phyloP scores from a whole-genome alignment of 2,329 filamentous ascomycete genomes.

The Lecanicillium sp. region DNA sequence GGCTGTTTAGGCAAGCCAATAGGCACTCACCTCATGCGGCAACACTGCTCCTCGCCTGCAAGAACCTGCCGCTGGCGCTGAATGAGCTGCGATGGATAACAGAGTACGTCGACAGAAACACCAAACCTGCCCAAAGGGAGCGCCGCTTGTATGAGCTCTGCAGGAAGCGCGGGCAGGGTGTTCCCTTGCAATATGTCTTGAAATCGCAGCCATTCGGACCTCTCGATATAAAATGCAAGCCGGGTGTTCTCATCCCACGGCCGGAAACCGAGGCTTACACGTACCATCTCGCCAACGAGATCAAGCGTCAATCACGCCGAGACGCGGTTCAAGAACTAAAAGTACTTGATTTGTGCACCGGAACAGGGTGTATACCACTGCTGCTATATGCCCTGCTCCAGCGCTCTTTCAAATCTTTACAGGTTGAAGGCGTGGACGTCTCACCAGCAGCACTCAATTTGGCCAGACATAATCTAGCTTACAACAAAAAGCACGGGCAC shows the following conservation, averaged over 20 bases:
- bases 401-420: conserved; percentile 33
- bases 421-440: conserved; percentile 67
- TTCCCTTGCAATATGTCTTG: conserved; percentile 84
- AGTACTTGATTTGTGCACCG: conserved; percentile 82
- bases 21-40: conserved; percentile 50
- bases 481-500: conserved; percentile 35
- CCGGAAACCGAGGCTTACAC: conserved; percentile 68
- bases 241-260: conserved; percentile 81
- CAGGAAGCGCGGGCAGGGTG: conserved; percentile 49
- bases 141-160: conserved; percentile 37
- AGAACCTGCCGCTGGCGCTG: conserved; percentile 55
- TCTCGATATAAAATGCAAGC: conserved; percentile 69
- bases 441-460: conserved; percentile 59
- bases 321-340: conserved; percentile 23
- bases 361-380: conserved; percentile 84
- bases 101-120: conserved; percentile 44
- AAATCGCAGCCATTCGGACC: conserved; percentile 83
- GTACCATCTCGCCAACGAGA: conserved; percentile 44
- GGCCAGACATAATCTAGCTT: conserved; percentile 55
- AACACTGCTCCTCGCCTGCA: conserved; percentile 56
- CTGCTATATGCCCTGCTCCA: conserved; percentile 61
- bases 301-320: conserved; percentile 23
- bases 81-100: conserved; percentile 70
- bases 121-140: conserved; percentile 11
- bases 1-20: conserved; percentile 49